phyloP scores from a whole-genome alignment of 805 yeast genomes.

The Spencermartinsiella europaea region DNA sequence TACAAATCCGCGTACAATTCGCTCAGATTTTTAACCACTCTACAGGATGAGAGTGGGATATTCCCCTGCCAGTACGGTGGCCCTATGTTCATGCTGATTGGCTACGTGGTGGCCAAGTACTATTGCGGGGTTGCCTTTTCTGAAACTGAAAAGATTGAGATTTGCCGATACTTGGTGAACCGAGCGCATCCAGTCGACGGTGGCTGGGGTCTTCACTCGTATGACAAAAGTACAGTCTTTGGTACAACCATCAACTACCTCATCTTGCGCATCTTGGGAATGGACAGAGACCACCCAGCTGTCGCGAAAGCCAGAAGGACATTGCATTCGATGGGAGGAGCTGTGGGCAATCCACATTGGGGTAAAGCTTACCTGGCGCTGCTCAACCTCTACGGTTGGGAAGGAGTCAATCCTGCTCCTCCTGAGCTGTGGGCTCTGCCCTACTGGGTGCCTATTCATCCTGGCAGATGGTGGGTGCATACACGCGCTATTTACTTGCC shows the following conservation, averaged over 20 bases:
- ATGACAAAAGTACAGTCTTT: slow-evolving; percentile 90
- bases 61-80: slow-evolving; percentile 94
- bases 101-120: slow-evolving; percentile 72
- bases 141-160: slow-evolving; percentile 57
- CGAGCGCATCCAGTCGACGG: slow-evolving; percentile 97
- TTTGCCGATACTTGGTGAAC: slow-evolving; percentile 83
- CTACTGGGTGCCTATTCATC: slow-evolving; percentile 75
- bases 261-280: slow-evolving; percentile 71
- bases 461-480: slow-evolving; percentile 99
- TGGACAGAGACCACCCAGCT: slow-evolving; percentile 68
- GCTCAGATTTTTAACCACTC: slow-evolving; percentile 56
- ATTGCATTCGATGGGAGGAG: slow-evolving; percentile 76
- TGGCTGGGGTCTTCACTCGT: slow-evolving; percentile 98
- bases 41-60: slow-evolving; percentile 84
- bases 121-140: slow-evolving; percentile 66
- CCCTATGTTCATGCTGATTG: slow-evolving; percentile 95
- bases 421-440: slow-evolving; percentile 92
- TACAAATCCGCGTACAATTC: slow-evolving; percentile 66
- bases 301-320: slow-evolving; percentile 70
- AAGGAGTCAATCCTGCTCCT: slow-evolving; percentile 97
- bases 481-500: slow-evolving; percentile 89
- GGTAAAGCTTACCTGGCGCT: slow-evolving; percentile 89
- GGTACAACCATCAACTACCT: slow-evolving; percentile 91
- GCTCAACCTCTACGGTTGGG: slow-evolving; percentile 82
- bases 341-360: slow-evolving; percentile 91